These are phyloP conservation scores for Verticillium dahliae DNA, from an alignment of 2,329 filamentous ascomycete species.

Conservation along the genomic window DNA sequence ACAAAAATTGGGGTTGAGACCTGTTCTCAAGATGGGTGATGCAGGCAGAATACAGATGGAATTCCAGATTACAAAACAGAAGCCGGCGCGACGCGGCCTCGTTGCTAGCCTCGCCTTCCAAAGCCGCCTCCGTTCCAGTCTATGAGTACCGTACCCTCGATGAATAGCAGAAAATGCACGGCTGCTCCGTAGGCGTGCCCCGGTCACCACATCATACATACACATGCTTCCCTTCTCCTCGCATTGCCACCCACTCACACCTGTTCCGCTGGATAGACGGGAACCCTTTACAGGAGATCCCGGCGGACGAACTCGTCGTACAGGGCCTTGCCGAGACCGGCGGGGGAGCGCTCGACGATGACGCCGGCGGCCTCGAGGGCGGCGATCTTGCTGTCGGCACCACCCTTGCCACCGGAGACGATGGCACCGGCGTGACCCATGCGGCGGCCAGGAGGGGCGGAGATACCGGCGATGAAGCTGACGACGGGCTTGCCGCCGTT, in stretches of 20 bases:
- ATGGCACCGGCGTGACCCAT: slow-evolving; percentile 99
- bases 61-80: background rate
- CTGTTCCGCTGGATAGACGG: too few species aligned
- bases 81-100: background rate
- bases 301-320: slow-evolving; percentile 94
- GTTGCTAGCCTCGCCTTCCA: background rate
- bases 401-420: slow-evolving; percentile 94
- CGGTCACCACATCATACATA: slow-evolving; percentile 9
- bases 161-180: background rate
- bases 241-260: background rate
- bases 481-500: slow-evolving; percentile 88
- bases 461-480: slow-evolving; percentile 97
- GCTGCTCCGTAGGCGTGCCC: slow-evolving; percentile 1
- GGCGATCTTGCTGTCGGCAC: slow-evolving; percentile 95
- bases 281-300: slow-evolving; percentile 72
- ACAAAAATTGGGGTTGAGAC: background rate
- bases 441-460: slow-evolving; percentile 86
- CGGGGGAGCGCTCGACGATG: slow-evolving; percentile 91
- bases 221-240: slow-evolving; percentile 8
- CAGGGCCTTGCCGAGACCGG: slow-evolving; percentile 84
- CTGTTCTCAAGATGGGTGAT: background rate
- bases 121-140: background rate
- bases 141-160: slow-evolving; percentile 1
- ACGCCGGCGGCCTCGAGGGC: slow-evolving; percentile 91
- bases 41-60: background rate